Evolutionary conservation across 2,329 filamentous ascomycete species (phyloP), one percentile per base, ranked within the genome.

Genomic region (Ophiostoma piceae): DNA sequence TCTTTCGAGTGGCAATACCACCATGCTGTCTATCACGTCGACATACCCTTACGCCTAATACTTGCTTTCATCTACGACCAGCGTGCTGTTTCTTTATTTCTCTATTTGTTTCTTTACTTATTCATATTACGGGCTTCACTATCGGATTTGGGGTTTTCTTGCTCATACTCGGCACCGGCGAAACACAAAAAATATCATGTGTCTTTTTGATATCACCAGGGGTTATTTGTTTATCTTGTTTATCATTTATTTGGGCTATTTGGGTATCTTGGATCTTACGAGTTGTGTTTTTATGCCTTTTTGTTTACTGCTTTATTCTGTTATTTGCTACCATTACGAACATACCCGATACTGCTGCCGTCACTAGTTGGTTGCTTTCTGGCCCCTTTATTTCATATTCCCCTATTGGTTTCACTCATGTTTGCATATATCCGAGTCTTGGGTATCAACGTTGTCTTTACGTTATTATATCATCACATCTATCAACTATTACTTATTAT

Each of bases 111-210:
- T n/a, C 51, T 57, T 39, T 22, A 3, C 19, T 16, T 65, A 70
- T 35, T 57, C 22, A 57, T 51, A 22, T 57, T 62, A 14, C 57
- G 57, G 57, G 57, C 57, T 35, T 62, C 9, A 57, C 57, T 62
- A 62, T 60, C 57, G 57, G 57, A 62, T 26, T 62, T 62, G 70
- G 67, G 39, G 66, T 68, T 68, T 37, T 14, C 43, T 32, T 65
- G 60, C 32, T 37, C 16, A n/a, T 65, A n/a, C 60, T 65, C n/a
- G 62, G 62, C 9, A 65, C 35, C 19, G 69, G 67, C 26, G 65
- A 66, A 43, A 41, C 22, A 39, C 32, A 65, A 39, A 65, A 65
- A 39, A 39, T 65, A 39, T 62, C 57, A 14, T 39, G 35, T 65
- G 62, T 65, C 19, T 65, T 39, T 35, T 65, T 65, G 62, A 65